Percentiles rank a stretch among this genome's conserved stretches.
These are phyloP conservation scores for Podila horticola DNA, from an alignment of 192 early-diverging fungal species.

Conservation along the genomic window DNA sequence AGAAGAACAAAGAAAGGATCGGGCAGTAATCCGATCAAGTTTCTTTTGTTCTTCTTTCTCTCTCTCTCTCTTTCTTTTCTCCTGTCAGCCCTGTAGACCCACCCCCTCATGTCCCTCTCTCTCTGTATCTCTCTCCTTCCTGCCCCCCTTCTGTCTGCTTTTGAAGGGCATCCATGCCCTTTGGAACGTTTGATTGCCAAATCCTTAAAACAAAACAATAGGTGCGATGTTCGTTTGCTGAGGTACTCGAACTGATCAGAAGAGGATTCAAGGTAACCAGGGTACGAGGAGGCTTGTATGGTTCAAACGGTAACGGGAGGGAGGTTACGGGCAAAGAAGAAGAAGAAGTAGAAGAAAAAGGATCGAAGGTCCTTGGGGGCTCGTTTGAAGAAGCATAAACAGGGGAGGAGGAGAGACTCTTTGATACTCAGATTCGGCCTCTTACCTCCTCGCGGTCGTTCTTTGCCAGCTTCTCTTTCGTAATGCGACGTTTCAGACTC, in stretches of 20 bases:
- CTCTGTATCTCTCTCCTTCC: not conserved
- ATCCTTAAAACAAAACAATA: too few relatives aligned
- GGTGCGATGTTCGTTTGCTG: too few relatives aligned
- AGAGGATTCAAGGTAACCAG: too few relatives aligned
- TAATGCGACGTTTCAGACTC: conserved; percentile 8
- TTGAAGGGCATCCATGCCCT: too few relatives aligned
- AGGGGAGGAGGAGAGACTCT: not conserved
- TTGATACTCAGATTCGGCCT: not conserved
- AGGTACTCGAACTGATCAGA: too few relatives aligned
- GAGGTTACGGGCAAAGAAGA: not conserved
- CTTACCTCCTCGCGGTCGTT: conserved; percentile 47
- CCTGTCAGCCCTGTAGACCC: not conserved
- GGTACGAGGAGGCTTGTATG: too few relatives aligned
- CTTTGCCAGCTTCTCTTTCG: conserved; percentile 17
- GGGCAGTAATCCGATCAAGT: conserved; percentile 4
- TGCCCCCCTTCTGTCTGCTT: too few relatives aligned
- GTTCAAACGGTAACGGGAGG: not conserved
- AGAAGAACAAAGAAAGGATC: not conserved
- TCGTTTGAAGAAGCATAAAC: not conserved
- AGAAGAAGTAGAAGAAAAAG: not conserved
- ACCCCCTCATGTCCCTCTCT: not conserved
- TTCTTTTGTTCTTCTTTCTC: not conserved
- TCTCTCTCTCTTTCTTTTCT: not conserved
- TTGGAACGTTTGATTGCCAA: too few relatives aligned
- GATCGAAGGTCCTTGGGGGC: not conserved